phyloP scores from a whole-genome alignment of 257 asterid genomes.

The Gentiana straminea region DNA sequence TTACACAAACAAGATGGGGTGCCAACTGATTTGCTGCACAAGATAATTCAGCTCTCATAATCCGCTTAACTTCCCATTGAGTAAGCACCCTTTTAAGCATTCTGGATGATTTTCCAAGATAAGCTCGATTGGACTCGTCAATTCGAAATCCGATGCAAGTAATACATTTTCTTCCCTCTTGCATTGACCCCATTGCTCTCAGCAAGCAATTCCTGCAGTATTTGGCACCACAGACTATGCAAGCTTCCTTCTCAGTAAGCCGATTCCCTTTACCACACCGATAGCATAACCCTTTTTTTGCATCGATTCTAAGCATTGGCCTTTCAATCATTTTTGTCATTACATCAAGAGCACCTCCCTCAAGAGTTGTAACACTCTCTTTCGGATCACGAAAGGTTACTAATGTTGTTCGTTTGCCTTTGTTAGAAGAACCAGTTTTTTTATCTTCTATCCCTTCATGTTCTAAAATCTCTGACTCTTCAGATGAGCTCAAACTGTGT shows the following conservation, averaged over 20 bases:
- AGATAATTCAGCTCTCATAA: conserved; percentile 44
- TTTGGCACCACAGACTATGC: conserved; percentile 75
- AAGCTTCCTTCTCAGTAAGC: conserved; percentile 51
- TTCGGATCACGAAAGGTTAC: conserved; percentile 39
- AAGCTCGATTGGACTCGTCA: conserved; percentile 48
- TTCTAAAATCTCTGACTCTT: conserved; percentile 20
- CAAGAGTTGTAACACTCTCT: conserved; percentile 18
- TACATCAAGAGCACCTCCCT: conserved; percentile 25
- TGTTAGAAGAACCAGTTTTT: conserved; percentile 23
- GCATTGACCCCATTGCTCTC: conserved; percentile 97
- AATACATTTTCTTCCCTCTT: conserved; percentile 86
- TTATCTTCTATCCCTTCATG: conserved; percentile 20
- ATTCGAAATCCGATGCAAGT: conserved; percentile 49
- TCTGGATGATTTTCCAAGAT: conserved; percentile 63
- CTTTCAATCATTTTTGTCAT: conserved; percentile 16
- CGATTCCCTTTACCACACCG: conserved; percentile 46
- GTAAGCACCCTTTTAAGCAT: conserved; percentile 48
- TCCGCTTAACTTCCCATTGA: conserved; percentile 28
- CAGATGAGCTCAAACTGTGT: conserved; percentile 16
- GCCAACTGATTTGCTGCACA: conserved; percentile 68
- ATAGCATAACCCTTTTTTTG: conserved; percentile 52
- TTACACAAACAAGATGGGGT: conserved; percentile 47
- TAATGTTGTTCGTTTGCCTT: conserved; percentile 21
- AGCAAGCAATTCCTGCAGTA: conserved; percentile 66
- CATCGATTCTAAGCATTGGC: conserved; percentile 30